Percentiles rank a stretch among this genome's conserved stretches.
Evolutionary conservation across 1,284 basidiomycete species (phyloP).

Genomic region (Microbotryomycetes sp.): DNA sequence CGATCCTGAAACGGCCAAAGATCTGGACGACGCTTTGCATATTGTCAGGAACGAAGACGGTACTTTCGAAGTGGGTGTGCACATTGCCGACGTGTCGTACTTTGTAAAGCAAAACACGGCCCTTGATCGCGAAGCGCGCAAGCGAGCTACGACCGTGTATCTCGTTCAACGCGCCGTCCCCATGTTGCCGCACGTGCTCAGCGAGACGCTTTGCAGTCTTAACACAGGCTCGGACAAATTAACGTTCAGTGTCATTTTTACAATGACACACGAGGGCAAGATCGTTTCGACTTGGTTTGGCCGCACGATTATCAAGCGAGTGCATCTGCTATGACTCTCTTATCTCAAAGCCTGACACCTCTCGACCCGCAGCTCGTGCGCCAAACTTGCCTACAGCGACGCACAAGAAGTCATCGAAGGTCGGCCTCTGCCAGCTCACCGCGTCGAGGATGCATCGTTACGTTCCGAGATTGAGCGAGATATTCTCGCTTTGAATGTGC

Average conservation of each 20-base stretch:
- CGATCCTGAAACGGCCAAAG: slow-evolving; percentile 81
- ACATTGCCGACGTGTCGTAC: slow-evolving; percentile 91
- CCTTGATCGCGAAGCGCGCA: slow-evolving; percentile 93
- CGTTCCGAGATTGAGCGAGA: slow-evolving; percentile 60
- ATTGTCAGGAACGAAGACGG: slow-evolving; percentile 82
- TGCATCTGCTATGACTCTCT: slow-evolving; percentile 41
- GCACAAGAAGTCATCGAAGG: slow-evolving; percentile 78
- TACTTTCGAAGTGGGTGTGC: slow-evolving; percentile 82
- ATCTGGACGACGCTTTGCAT: slow-evolving; percentile 90
- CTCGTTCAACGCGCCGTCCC: slow-evolving; percentile 90
- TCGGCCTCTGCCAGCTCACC: slow-evolving; percentile 49
- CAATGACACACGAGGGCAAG: slow-evolving; percentile 72
- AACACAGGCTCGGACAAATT: slow-evolving; percentile 79
- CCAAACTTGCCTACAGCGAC: slow-evolving; percentile 73
- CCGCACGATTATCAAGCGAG: slow-evolving; percentile 85
- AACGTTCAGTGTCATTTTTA: slow-evolving; percentile 81
- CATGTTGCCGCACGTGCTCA: slow-evolving; percentile 87
- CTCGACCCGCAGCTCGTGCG: slow-evolving; percentile 57
- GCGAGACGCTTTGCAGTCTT: slow-evolving; percentile 87
- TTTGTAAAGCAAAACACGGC: slow-evolving; percentile 81
- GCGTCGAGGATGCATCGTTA: slow-evolving; percentile 54
- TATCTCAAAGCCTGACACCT: slow-evolving; percentile 4
- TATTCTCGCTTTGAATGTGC: slow-evolving; percentile 42
- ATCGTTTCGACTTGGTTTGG: slow-evolving; percentile 85
- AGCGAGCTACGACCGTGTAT: slow-evolving; percentile 86